Base-by-base conservation (phyloP, 345 rosid species). In the Laguncularia racemosa region DNA sequence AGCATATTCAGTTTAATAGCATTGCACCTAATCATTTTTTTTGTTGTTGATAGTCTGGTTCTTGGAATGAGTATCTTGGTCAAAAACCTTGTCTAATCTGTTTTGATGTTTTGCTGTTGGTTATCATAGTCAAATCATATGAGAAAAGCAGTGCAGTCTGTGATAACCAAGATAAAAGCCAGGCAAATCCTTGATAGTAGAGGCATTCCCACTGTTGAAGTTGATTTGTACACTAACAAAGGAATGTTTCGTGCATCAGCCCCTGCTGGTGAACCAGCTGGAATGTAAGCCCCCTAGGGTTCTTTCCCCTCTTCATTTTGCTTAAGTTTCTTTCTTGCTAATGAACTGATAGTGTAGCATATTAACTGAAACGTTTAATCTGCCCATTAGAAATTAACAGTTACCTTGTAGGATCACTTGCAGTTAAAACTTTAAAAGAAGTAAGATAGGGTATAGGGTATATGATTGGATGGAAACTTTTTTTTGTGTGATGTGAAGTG, bases 191-290 rank as follows among this genome's bases (percentile, higher is more conserved):
- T 93, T 46, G 99, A 93, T 62, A 89, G 99, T 64, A 73, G 99
- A 76, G 99, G 99, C 20, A 71, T 86, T 60, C 96, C 97, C 14
- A 89, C 97, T 1, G 92, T 89, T 62, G 99, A 93, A 76, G 99
- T 90, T 15, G 96, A 90, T 73, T 79, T 89, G 48, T 73, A 67
- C 69, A 93, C 99, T 14, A 78, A 84, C 72, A 91, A 85, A 74
- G 98, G 98, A 67, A 73, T 84, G 73, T 91, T 82, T 57, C 91
- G 98, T 23, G 91, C 98, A 46, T 81, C 98, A 6, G 78, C 66
- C 73, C 96, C 98, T 38, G 79, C 95, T 55, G 95, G 92, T 18
- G 84, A 82, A 68, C 72, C 79, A 20, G 66, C 95, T 55, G 95
- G 98, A 81, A 88, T 88, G 98, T 91, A 71, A 77, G 79, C 53